Base-by-base conservation (phyloP, 2,329 filamentous ascomycete genomes). In the Aspergillus viridinutans region DNA sequence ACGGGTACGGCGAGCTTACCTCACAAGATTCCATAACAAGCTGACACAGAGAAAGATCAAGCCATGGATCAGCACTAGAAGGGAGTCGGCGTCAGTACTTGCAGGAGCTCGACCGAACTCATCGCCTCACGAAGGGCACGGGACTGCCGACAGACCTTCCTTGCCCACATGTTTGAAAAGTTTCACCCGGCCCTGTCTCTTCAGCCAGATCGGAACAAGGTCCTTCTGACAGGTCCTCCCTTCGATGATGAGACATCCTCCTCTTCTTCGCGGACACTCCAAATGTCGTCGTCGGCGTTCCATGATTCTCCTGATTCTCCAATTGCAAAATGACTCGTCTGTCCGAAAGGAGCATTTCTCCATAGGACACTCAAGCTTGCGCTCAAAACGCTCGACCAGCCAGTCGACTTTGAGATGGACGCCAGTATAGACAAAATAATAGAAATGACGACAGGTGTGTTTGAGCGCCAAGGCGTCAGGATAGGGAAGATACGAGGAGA, bases 401-500 rank as follows among this genome's bases (percentile, higher is more conserved):
- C 88, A 90, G 56, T 83, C 81, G 12, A 90, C 81, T 68, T 90
- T 89, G 48, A 89, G 76, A 28, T 78, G 71, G 29, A 90, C 76
- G 38, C 85, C 85, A 0, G 87, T 90, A 69, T 86, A 80, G 59
- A 90, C 85, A 1, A 89, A 72, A 50, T 71, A 65, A 73, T 85
- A 86, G 69, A 90, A 86, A 66, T 88, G 79, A 57, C 80, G 80
- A 66, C 76, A 85, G 21, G 83, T 83, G 68, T 90, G 86, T 66
- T 90, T 90, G 17, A 90, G 75, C 0, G 86, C 87, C 1, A 90
- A 79, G 0, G 88, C 87, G 60, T 90, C 87, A 0, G 88, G 88
- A 59, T 90, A 90, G 32, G 81, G 81, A 57, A 90, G 83, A 54
- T 83, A 76, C 10, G 78, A 69, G 32, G 83, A 76, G 55, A 90